Evolutionary conservation across 1,284 basidiomycete genomes (phyloP).

Genomic region (Apiotrichum domesticum): DNA sequence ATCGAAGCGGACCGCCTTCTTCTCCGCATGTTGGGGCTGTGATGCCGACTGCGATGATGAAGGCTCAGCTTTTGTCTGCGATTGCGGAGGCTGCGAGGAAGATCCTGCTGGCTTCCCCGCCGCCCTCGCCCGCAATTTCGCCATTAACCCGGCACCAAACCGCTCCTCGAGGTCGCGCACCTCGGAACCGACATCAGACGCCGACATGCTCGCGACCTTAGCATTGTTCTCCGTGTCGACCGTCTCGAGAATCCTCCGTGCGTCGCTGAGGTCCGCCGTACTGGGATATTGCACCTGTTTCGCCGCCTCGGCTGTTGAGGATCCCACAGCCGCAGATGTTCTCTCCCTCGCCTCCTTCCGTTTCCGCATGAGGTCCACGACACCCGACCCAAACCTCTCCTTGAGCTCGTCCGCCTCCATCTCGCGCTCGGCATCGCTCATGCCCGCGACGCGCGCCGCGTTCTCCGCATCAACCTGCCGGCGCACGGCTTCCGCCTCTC

Average conservation of each 20-base stretch:
- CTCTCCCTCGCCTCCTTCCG: conserved; percentile 30
- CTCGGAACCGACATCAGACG: conserved; percentile 57
- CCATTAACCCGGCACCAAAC: conserved; percentile 60
- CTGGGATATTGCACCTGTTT: neutral
- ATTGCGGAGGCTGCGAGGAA: too few relatives aligned
- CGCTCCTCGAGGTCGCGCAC: conserved; percentile 58
- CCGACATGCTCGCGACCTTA: conserved; percentile 55
- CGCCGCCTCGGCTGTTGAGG: neutral
- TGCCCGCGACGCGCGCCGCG: conserved; percentile 52
- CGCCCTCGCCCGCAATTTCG: conserved; percentile 54
- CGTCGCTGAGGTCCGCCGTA: neutral
- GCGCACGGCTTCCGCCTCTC: conserved; percentile 9
- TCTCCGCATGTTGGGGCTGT: neutral
- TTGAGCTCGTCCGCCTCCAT: conserved; percentile 59
- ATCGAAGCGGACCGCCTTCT: conserved; percentile 11
- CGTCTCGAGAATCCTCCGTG: neutral
- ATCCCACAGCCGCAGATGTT: too few relatives aligned
- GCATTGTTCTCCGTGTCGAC: conserved; percentile 40
- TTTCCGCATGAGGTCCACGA: conserved; percentile 55
- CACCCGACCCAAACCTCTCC: conserved; percentile 59
- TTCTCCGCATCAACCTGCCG: conserved; percentile 26
- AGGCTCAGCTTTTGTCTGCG: too few relatives aligned
- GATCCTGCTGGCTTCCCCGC: too few relatives aligned
- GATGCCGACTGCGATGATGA: too few relatives aligned
- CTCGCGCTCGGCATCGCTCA: conserved; percentile 59